Base-by-base conservation (phyloP, 805 yeast genomes). In the Kuraishia cidri region DNA sequence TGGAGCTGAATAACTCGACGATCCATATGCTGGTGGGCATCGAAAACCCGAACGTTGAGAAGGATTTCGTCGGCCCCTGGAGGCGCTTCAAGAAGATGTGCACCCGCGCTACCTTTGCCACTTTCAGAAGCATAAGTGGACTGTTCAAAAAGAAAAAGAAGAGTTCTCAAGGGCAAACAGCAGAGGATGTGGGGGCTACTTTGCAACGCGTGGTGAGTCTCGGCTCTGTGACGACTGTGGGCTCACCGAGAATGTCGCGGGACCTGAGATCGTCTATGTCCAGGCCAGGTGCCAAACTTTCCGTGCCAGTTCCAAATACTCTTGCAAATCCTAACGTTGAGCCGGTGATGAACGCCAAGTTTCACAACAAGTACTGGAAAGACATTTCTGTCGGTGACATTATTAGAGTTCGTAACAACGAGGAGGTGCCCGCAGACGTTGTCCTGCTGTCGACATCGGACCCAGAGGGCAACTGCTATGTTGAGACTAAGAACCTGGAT, bases 341-440 rank as follows among this genome's bases (percentile, higher is more conserved):
- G 3, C 50, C 58, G 2, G 56, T 53, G 22, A 4, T 12, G n/a
- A 43, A 45, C 4, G 62, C 63, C n/a, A 47, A 58, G 25, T 73
- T 73, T 49, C 37, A 37, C 16, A 47, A 44, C 16, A 39, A 38
- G 11, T 49, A 46, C 36, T 81, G 92, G 92, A 80, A 80, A 52
- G 73, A 71, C 44, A 71, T 82, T 23, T 55, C 60, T 27, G 87
- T 81, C 17, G 94, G 94, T 41, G 88, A 82, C 44, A 61, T 82
- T 31, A 66, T 82, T 17, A 63, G 88, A 45, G 65, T 82, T 17
- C 72, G 78, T 40, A 73, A 75, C 42, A 76, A 82, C 47, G 92
- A 82, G 48, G 90, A 81, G 57, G 67, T 80, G 5, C 94, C 94
- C 1, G 87, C 90, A 2, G 94, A 82, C 54, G 52, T 76, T 10